Base-by-base conservation (phyloP, 768 basidiomycete species). In the Trametes cinnabarina region DNA sequence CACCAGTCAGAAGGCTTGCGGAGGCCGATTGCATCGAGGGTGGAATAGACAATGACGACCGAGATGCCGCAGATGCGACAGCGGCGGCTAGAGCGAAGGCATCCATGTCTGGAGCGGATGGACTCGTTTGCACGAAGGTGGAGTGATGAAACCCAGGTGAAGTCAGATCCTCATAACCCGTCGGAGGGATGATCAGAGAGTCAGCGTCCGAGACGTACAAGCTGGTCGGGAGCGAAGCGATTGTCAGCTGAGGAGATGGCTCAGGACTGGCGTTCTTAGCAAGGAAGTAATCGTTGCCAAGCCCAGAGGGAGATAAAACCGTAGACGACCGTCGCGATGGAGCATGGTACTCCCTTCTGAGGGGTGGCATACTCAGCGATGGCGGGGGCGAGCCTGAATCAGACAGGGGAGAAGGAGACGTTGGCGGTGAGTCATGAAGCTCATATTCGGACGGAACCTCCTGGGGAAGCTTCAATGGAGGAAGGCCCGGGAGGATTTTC, bases 81-180 rank as follows among this genome's bases (percentile, higher is more conserved):
- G 57, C 55, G 4, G 65, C 61, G 1, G 65, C 64, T 1, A 65
- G 57, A 10, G 64, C 67, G 40, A 69, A 67, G 19, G 68, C 66
- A 32, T 69, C 68, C 61, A 69, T 63, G 1, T 69, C 60, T 10
- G 54, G 51, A 30, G 47, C 50, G 14, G 57, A 54, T 1, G 51
- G 61, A 4, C 51, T 19, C 4, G 23, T 12, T 28, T 37, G 55
- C 3, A 35, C 25, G n/a, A 40, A 39, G 26, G 17, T 19, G 14
- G 10, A 42, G 3, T 23, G 60, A 12, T 34, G 17, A 26, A 25
- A 32, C 4, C 43, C 59, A 15, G 47, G n/a, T 20, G 40, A 26
- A 17, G 40, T 50, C 3, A 47, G 57, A 9, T 65, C 55, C 4
- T 40, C 46, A 26, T 19, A 15, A 9, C 41, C 54, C 2, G 37